Conservation (phyloP, 164 flowering plant species). For the Sedum album region DNA sequence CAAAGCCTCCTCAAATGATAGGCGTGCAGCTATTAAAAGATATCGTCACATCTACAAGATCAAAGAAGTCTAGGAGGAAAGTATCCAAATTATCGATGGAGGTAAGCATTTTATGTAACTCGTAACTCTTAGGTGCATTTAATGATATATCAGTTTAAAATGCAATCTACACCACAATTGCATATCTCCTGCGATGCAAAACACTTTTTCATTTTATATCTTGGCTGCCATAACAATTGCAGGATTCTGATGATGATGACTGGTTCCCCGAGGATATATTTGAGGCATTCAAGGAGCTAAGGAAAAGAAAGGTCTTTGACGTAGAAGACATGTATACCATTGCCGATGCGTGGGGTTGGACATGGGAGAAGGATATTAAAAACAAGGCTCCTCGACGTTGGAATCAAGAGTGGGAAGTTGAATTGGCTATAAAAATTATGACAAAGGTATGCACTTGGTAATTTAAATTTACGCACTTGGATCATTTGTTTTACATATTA, state of each 20-base stretch:
- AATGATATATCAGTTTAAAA: too few species aligned
- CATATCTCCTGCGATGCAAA: too few species aligned
- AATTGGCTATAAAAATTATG: constrained; percentile 80
- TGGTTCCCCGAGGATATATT: constrained; percentile 80
- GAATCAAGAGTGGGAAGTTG: constrained; percentile 99
- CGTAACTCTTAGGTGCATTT: background rate
- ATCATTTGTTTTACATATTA: background rate
- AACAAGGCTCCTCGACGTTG: constrained; percentile 58
- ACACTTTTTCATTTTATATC: background rate
- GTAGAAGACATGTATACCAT: constrained; percentile 85
- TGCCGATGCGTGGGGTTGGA: constrained; percentile 99
- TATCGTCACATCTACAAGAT: constrained; percentile 37
- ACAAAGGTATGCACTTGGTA: constrained; percentile 39
- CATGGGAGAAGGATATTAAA: constrained; percentile 85
- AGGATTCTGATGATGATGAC: constrained; percentile 80
- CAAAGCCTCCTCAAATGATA: constrained; percentile 86
- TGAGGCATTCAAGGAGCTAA: constrained; percentile 80
- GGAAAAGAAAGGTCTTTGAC: constrained; percentile 71
- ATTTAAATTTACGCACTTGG: background rate
- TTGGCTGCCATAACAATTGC: constrained; percentile 22
- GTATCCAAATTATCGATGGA: constrained; percentile 34
- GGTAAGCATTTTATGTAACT: constrained; percentile 26
- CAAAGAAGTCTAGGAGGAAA: constrained; percentile 58
- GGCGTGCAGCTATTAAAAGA: constrained; percentile 87
- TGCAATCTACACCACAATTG: too few species aligned